Conservation (phyloP, 192 early-diverging fungal species). For the Spizellomyces sp. region DNA sequence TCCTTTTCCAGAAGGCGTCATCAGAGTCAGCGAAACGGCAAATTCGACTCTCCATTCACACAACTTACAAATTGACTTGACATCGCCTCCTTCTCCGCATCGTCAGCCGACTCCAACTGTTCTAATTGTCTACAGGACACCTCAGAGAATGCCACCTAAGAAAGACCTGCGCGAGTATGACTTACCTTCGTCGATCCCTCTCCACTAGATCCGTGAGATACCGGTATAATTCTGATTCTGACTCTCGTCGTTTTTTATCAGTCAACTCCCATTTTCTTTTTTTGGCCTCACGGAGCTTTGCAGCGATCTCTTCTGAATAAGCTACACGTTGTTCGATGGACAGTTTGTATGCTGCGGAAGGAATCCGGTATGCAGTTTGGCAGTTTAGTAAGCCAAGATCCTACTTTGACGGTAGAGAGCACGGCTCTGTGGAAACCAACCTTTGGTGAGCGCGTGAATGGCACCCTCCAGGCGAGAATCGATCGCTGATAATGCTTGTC, state of each 20-base stretch:
- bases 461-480: conserved; percentile 18
- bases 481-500: conserved; percentile 40
- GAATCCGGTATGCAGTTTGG: neutral
- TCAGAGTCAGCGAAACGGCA: too few relatives aligned
- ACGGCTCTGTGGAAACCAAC: neutral
- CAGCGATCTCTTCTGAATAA: conserved; percentile 67
- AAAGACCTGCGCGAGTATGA: too few relatives aligned
- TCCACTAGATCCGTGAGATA: conserved; percentile 68
- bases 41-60: too few relatives aligned
- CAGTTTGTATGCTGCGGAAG: conserved; percentile 60
- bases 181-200: conserved; percentile 44
- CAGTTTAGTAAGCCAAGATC: neutral
- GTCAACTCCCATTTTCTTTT: conserved; percentile 71
- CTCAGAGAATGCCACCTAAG: too few relatives aligned
- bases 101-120: too few relatives aligned
- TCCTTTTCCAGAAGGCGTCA: too few relatives aligned
- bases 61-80: too few relatives aligned
- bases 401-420: neutral
- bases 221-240: conserved; percentile 57
- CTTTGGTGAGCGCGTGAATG: conserved; percentile 11
- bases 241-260: conserved; percentile 55
- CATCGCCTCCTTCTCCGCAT: too few relatives aligned
- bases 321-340: conserved; percentile 56
- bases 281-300: conserved; percentile 61
- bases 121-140: too few relatives aligned